These are phyloP conservation scores for Arthrobotrys entomopaga DNA, from an alignment of 2,329 filamentous ascomycete genomes.

Conservation along the genomic window DNA sequence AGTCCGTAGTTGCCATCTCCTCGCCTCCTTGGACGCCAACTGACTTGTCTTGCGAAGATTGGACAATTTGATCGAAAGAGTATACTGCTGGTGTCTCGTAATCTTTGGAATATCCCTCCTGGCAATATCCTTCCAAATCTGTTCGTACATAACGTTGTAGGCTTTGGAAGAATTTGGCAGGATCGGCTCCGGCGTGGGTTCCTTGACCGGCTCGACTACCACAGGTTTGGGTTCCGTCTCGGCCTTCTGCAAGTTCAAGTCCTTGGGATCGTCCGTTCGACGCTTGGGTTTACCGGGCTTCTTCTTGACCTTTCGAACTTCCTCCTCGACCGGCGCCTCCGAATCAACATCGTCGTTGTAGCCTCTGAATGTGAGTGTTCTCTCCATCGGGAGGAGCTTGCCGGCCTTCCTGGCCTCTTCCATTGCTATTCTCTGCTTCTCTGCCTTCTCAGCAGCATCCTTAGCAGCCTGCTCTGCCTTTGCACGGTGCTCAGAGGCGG, in stretches of 20 bases:
- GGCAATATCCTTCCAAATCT: constrained; percentile 95
- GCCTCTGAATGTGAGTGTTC: constrained; percentile 71
- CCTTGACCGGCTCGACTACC: constrained; percentile 46
- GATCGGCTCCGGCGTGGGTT: constrained; percentile 55
- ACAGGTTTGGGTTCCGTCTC: constrained; percentile 68
- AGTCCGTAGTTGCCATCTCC: constrained; percentile 94
- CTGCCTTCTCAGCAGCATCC: constrained; percentile 77
- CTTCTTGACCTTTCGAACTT: constrained; percentile 63
- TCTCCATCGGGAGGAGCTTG: constrained; percentile 77
- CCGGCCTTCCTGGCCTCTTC: constrained; percentile 89
- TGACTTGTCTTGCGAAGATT: constrained; percentile 98
- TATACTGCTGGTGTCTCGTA: constrained; percentile 85
- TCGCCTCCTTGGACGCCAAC: constrained; percentile 94
- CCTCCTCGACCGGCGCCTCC: constrained; percentile 62
- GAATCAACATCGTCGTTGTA: constrained; percentile 56
- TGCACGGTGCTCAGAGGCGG: constrained; percentile 89
- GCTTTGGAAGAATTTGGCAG: constrained; percentile 73
- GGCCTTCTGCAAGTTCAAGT: constrained; percentile 65
- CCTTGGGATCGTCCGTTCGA: constrained; percentile 59
- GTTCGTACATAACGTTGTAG: constrained; percentile 96
- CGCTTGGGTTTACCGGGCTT: constrained; percentile 66
- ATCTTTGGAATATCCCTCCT: constrained; percentile 94
- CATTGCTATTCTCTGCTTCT: constrained; percentile 84
- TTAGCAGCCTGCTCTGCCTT: constrained; percentile 75
- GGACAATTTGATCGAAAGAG: constrained; percentile 85